A percentile compares a stretch with the other conserved stretches of the same genome.
These are phyloP conservation scores for Stephania cephalantha DNA, from an alignment of 164 flowering plant species.

Conservation along the genomic window DNA sequence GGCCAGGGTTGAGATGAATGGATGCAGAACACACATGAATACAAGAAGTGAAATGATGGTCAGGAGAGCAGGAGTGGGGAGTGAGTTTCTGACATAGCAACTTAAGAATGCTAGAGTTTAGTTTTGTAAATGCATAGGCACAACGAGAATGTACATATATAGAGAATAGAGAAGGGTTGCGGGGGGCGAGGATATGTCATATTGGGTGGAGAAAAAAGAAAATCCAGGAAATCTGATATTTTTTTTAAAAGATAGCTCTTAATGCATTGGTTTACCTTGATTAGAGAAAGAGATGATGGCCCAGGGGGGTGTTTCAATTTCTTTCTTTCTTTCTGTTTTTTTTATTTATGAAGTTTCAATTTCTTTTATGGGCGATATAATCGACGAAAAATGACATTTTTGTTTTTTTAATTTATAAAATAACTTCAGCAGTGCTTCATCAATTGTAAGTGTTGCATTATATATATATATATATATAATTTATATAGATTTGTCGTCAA, in stretches of 20 bases:
- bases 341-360: background rate
- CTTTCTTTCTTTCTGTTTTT: background rate
- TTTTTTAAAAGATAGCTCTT: background rate
- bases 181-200: no score
- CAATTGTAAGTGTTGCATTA: no score
- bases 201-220: background rate
- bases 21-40: background rate
- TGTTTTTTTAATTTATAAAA: no score
- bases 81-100: conserved; percentile 13
- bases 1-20: background rate
- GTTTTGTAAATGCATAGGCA: conserved; percentile 34
- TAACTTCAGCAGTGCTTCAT: no score
- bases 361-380: background rate
- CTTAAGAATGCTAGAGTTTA: conserved; percentile 5
- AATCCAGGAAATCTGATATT: background rate
- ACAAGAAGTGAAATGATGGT: background rate
- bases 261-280: background rate
- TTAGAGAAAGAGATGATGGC: background rate
- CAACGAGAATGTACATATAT: conserved; percentile 20
- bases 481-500: no score
- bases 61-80: background rate
- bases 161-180: background rate
- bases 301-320: background rate
- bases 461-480: no score
- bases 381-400: no score